Evolutionary conservation across 2,329 filamentous ascomycete species (phyloP).

Genomic region (Acrocalymma vagum): DNA sequence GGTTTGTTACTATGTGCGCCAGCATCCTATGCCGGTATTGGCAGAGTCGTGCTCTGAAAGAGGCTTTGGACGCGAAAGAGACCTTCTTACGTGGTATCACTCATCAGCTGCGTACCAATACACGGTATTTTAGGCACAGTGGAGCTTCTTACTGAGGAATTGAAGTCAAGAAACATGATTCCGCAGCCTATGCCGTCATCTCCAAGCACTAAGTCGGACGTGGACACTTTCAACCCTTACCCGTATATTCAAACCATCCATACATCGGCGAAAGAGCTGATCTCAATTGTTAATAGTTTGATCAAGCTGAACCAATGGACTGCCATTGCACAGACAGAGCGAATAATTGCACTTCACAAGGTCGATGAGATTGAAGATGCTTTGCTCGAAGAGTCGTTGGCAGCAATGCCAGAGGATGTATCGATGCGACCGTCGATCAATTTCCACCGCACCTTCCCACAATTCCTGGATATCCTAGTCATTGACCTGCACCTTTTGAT

Average conservation of each 20-base stretch:
- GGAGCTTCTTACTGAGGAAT: constrained; percentile 54
- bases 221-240: constrained; percentile 26
- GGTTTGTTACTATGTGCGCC: constrained; percentile 55
- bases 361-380: constrained; percentile 43
- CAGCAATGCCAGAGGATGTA: constrained; percentile 38
- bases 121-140: constrained; percentile 56
- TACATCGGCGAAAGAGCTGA: constrained; percentile 52
- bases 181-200: constrained; percentile 14
- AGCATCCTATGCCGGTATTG: constrained; percentile 48
- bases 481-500: constrained; percentile 51
- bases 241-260: constrained; percentile 48
- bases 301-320: constrained; percentile 55
- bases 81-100: constrained; percentile 56
- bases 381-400: constrained; percentile 37
- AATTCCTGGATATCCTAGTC: constrained; percentile 38
- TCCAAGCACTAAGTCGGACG: constrained; percentile 17
- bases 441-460: constrained; percentile 41
- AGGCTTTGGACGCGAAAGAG: constrained; percentile 55
- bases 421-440: constrained; percentile 38
- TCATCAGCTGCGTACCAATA: constrained; percentile 57
- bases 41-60: constrained; percentile 49
- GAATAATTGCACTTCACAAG: constrained; percentile 32
- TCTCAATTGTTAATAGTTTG: constrained; percentile 56
- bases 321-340: constrained; percentile 33
- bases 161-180: constrained; percentile 34